Evolutionary conservation across 768 basidiomycete genomes (phyloP), one percentile per base, ranked within the genome.

Genomic region (Lentinus brumalis): DNA sequence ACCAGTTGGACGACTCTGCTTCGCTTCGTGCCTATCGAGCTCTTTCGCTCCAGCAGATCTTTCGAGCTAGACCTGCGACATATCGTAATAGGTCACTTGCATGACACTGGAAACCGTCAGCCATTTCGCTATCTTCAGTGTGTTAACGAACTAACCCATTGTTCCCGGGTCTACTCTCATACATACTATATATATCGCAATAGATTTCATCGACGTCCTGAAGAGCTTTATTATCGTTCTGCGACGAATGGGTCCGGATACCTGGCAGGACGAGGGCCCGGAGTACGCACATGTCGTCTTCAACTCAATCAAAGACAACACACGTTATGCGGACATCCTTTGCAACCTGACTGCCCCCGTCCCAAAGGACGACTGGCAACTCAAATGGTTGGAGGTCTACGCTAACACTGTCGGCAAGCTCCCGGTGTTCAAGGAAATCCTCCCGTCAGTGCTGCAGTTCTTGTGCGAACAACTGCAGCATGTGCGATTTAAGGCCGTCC

Each of bases 381-480:
- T 72, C 14, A 61, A 52, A 16, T 72, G 71, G 68, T 46, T 69
- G 10, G 64, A 70, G 42, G 49, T 66, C 4, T 72, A 64, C 38
- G 53, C 70, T 32, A 70, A 66, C 47, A 57, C 69, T 3, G 56
- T 69, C 12, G 66, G 50, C 30, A 56, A 59, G 30, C 44, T 63
- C 0, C 61, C 66, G 0, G 67, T 55, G 5, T 65, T 70, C 45
- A 67, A 62, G 32, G 86, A 88, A 54, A 79, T 89, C n/a, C 76
- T 96, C 35, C 88, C 88, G 8, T 88, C 85, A 70, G 79, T 89
- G 40, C 76, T 86, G 14, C 85, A 86, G 62, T 88, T 92, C 61
- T 79, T 94, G 53, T 90, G 88, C 71, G 91, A 91, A 69, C 87
- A 92, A 64, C 73, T 91, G 18, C 94, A 95, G 69, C 91, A 94